Evolutionary conservation across 768 basidiomycete species (phyloP).

Genomic region (Russula griseocarnosa): DNA sequence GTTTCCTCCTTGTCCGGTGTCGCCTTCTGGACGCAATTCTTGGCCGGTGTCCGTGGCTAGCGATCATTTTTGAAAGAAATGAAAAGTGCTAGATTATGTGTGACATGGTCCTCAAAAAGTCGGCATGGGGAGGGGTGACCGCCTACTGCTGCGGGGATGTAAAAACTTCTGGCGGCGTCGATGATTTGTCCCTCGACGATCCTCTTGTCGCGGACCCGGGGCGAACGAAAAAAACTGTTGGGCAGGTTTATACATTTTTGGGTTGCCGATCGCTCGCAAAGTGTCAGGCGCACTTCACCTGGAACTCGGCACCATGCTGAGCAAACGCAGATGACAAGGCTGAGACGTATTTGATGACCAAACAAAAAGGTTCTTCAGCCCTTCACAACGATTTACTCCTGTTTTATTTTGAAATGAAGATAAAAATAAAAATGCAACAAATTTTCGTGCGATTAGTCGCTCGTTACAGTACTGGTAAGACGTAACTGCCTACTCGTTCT

Average conservation of each 20-base stretch:
- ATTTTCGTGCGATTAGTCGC: background rate
- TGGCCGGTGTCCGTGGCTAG: slow-evolving; percentile 2
- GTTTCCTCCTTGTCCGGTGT: slow-evolving; percentile 20
- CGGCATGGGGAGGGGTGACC: background rate
- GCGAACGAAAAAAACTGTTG: slow-evolving; percentile 15
- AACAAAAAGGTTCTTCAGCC: slow-evolving; percentile 10
- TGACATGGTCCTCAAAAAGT: background rate
- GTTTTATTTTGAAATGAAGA: background rate
- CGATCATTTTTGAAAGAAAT: background rate
- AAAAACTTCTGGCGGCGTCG: slow-evolving; percentile 19
- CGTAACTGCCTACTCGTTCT: background rate
- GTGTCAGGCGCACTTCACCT: slow-evolving; percentile 22
- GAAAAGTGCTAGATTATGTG: background rate
- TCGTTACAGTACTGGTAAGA: background rate
- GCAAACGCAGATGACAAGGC: slow-evolving; percentile 5
- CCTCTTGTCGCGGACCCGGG: slow-evolving; percentile 16
- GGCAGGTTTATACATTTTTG: slow-evolving; percentile 27
- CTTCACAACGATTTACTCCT: slow-evolving; percentile 15
- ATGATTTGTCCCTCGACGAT: slow-evolving; percentile 24
- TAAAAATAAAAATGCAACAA: slow-evolving; percentile 1
- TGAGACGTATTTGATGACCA: slow-evolving; percentile 5
- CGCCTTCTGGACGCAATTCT: slow-evolving; percentile 4
- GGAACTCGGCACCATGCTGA: slow-evolving; percentile 23
- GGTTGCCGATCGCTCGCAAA: slow-evolving; percentile 28
- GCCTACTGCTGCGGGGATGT: background rate